Conservation (phyloP, 208 protist species). For the Wallacemonas rigidus region DNA sequence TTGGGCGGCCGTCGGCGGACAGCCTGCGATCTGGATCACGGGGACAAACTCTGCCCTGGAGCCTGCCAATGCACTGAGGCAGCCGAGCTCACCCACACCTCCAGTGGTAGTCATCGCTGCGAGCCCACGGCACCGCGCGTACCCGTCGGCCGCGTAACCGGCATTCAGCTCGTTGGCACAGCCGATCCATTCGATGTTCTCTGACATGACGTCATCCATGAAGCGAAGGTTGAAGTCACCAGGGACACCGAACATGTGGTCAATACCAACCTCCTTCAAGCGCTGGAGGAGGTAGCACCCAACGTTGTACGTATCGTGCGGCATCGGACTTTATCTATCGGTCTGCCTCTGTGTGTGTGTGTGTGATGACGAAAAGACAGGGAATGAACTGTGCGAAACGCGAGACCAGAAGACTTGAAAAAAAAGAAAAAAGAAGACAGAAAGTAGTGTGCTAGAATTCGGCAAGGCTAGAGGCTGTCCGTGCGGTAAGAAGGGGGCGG, state of each 20-base stretch:
- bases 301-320: slow-evolving; percentile 51
- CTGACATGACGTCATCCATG: slow-evolving; percentile 56
- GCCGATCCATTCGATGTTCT: slow-evolving; percentile 59
- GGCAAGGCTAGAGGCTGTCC: too few relatives aligned
- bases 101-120: slow-evolving; percentile 47
- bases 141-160: slow-evolving; percentile 60
- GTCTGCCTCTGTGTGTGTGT: not conserved
- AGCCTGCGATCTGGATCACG: slow-evolving; percentile 56
- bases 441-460: not conserved
- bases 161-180: slow-evolving; percentile 66
- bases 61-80: slow-evolving; percentile 47
- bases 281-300: slow-evolving; percentile 63
- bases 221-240: slow-evolving; percentile 73
- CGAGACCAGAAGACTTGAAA: not conserved
- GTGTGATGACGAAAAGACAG: not conserved
- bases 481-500: too few relatives aligned
- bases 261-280: slow-evolving; percentile 41
- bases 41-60: slow-evolving; percentile 38
- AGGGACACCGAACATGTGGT: slow-evolving; percentile 60
- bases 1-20: slow-evolving; percentile 28
- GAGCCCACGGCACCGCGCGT: slow-evolving; percentile 40
- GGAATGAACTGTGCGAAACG: not conserved
- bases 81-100: slow-evolving; percentile 58
- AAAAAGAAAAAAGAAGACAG: not conserved
- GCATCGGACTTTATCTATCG: slow-evolving; percentile 22